phyloP scores from a whole-genome alignment of 352 stramenopile species.

The Pythium aristosporum region DNA sequence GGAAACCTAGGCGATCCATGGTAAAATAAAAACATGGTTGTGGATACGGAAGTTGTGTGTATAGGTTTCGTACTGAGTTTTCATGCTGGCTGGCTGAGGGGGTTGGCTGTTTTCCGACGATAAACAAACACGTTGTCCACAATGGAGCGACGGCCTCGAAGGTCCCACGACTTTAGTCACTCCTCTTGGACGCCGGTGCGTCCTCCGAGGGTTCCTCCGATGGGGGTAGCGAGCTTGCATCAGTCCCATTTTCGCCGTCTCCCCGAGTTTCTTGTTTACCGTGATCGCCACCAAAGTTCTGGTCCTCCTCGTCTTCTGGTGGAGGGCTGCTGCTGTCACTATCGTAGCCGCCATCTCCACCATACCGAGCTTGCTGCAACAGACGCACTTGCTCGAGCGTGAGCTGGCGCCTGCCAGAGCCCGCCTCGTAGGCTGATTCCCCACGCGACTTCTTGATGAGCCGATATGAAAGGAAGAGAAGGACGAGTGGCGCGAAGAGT shows the following conservation, averaged over 20 bases:
- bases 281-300: neutral
- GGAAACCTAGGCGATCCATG: neutral
- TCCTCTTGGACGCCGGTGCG: conserved; percentile 10
- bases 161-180: neutral
- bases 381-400: conserved; percentile 68
- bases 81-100: neutral
- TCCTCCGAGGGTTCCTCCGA: neutral
- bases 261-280: neutral
- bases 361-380: conserved; percentile 72
- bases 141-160: neutral
- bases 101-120: conserved; percentile 3
- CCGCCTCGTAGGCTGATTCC: conserved; percentile 30
- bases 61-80: neutral
- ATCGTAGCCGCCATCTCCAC: conserved; percentile 45
- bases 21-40: neutral
- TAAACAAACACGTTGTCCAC: conserved; percentile 1
- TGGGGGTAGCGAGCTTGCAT: neutral
- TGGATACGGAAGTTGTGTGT: conserved; percentile 3
- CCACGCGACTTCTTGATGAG: conserved; percentile 47
- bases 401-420: conserved; percentile 34
- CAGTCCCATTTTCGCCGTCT: neutral
- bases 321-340: conserved; percentile 39
- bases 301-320: conserved; percentile 19
- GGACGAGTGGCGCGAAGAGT: conserved; percentile 56
- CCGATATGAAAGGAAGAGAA: conserved; percentile 50